Evolutionary conservation across 2,329 filamentous ascomycete species (phyloP), one percentile per base, ranked within the genome.

Genomic region (Aspergillus hortae): DNA sequence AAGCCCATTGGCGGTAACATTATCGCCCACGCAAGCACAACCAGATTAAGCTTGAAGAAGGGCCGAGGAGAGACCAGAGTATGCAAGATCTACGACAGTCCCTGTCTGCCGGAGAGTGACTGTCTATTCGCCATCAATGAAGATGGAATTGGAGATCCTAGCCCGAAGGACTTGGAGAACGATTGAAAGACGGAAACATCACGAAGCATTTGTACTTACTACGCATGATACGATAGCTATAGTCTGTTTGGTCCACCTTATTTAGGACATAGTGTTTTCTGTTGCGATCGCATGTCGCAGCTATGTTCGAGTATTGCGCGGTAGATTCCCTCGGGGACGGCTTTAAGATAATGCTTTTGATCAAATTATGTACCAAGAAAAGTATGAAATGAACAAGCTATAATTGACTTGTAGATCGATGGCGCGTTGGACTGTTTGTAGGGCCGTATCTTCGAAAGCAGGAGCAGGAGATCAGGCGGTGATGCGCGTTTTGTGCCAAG

Each of bases 1-100:
- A 99, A 99, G 73, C 94, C 94, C 0, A 96, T 99, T 68, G 94
- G 94, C 61, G 94, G 94, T 58, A 97, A 99, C 72, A 99, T 99
- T 61, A 97, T 99, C 68, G 94, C 95, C 2, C 94, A 99, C 71
- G 92, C 94, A 48, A 96, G 90, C 67, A 99, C 94, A 1, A 99
- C 94, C 2, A 82, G 94, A 66, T 81, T 99, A 63, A 96, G 91
- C 66, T 72, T 99, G 68, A 96, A 96, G 78, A 99, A 99, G 73
- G 95, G 94, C 1, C 82, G 94, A 50, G 94, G 83, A 27, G 94
- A 99, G 79, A 99, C 94, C 19, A 84, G 94, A 77, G 90, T 99
- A 61, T 96, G 94, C 77, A 99, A 97, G 80, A 99, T 99, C 56
- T 99, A 99, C 69, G 95, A 99, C 74, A 97, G 92, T 63, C 94